These are phyloP conservation scores for Zalerion maritima DNA, from an alignment of 495 filamentous ascomycete species.

Conservation along the genomic window DNA sequence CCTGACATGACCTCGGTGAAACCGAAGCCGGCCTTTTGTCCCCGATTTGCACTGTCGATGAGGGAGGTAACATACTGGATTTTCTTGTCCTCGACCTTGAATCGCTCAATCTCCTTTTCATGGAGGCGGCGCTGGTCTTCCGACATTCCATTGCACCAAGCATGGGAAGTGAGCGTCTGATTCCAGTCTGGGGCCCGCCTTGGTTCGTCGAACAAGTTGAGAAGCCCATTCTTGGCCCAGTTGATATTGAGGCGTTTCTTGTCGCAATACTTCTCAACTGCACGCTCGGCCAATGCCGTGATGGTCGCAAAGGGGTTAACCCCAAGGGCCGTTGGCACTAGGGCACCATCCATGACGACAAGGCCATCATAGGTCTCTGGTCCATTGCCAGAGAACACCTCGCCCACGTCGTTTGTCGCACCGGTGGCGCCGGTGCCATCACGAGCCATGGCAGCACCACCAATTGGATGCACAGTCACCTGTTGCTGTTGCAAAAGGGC, in stretches of 20 bases:
- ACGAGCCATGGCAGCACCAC: slow-evolving; percentile 47
- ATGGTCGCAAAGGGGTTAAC: slow-evolving; percentile 61
- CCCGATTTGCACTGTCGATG: slow-evolving; percentile 18
- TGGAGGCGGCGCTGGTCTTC: slow-evolving; percentile 4
- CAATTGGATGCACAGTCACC: slow-evolving; percentile 55
- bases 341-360: slow-evolving; percentile 46
- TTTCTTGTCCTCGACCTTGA: too few relatives aligned
- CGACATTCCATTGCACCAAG: slow-evolving; percentile 3
- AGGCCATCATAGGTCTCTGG: slow-evolving; percentile 39
- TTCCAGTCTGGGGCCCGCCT: slow-evolving; percentile 11
- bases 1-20: slow-evolving; percentile 54
- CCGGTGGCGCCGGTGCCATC: slow-evolving; percentile 42
- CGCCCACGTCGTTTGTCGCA: slow-evolving; percentile 48
- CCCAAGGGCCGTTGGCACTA: slow-evolving; percentile 49
- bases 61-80: slow-evolving; percentile 16
- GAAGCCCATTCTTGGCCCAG: slow-evolving; percentile 33
- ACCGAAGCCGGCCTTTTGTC: slow-evolving; percentile 33
- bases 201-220: slow-evolving; percentile 32
- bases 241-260: slow-evolving; percentile 30
- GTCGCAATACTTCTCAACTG: slow-evolving; percentile 33
- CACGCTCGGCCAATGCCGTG: slow-evolving; percentile 49
- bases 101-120: slow-evolving; percentile 5
- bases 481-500: slow-evolving; percentile 38
- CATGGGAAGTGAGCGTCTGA: too few relatives aligned
- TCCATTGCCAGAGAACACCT: slow-evolving; percentile 40